phyloP scores from a whole-genome alignment of 805 yeast species.

The Metschnikowia continentalis region DNA sequence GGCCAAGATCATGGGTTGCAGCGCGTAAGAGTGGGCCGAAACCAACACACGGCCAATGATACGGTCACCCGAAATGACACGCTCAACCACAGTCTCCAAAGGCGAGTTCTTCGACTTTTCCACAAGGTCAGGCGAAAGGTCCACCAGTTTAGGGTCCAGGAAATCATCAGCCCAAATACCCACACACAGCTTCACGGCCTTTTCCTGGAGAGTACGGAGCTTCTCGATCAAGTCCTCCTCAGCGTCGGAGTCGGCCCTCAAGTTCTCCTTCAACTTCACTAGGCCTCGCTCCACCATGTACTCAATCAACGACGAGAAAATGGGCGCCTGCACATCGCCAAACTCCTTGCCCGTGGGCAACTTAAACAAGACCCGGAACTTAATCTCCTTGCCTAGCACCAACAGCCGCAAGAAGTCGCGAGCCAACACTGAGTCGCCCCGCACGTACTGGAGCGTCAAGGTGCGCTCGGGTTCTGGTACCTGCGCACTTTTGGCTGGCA shows the following conservation, averaged over 20 bases:
- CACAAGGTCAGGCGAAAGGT: conserved; percentile 30
- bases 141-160: conserved; percentile 19
- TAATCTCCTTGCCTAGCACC: conserved; percentile 61
- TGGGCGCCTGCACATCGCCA: conserved; percentile 66
- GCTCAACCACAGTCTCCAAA: conserved; percentile 62
- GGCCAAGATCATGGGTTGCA: conserved; percentile 61
- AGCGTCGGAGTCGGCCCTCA: conserved; percentile 30
- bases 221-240: conserved; percentile 39
- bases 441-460: conserved; percentile 61
- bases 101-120: conserved; percentile 38
- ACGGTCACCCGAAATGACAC: conserved; percentile 75
- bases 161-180: conserved; percentile 51
- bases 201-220: conserved; percentile 40
- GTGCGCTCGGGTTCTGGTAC: conserved; percentile 52
- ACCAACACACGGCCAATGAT: conserved; percentile 56
- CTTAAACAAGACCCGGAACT: conserved; percentile 54
- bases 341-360: conserved; percentile 57
- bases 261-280: conserved; percentile 58
- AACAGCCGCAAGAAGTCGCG: conserved; percentile 60
- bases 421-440: conserved; percentile 55
- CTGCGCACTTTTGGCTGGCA: conserved; percentile 42
- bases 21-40: conserved; percentile 47
- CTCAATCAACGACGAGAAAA: conserved; percentile 55
- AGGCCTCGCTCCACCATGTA: conserved; percentile 54
- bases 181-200: conserved; percentile 45